Base-by-base conservation (phyloP, 192 early-diverging fungal genomes). In the Pilobolus umbonatus region DNA sequence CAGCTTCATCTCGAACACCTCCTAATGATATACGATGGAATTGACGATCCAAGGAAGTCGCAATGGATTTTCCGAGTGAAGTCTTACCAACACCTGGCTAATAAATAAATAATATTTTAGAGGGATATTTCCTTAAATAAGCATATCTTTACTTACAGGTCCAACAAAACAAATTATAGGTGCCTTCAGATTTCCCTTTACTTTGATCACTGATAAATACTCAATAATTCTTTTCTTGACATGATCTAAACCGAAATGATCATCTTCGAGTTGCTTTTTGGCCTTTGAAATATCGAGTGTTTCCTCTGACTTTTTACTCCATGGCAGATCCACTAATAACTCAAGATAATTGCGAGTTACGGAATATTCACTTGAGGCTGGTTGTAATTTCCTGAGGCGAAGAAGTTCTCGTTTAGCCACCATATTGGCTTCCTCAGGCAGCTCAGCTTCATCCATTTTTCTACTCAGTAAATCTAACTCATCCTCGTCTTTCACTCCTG, bases 1-100 rank as follows among this genome's bases (percentile, higher is more conserved):
- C 92, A 11, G 92, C 88, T 69, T 90, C 92, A 67, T 94, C 92
- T 39, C 87, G 74, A 1, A 94, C 83, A 26, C 92, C 92, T 14
- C 92, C 92, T 8, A 94, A 66, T 0, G 86, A 82, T 19, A 94
- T 86, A 19, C 92, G 79, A 64, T 91, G 81, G 67, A 94, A 94
- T 59, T 89, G 80, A 7, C 92, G 73, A 2, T 80, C 79, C 49
- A 94, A 68, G 1, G 92, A 83, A 24, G 66, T 74, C 0, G 90
- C 92, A 59, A 94, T 88, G 2, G 84, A 87, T 61, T 85, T 82
- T 19, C 90, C 92, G 3, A 94, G 64, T 42, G 83, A 86, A 1
- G 92, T 94, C 70, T 94, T 94, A 10, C 92, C 92, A 5, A 91
- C 88, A 35, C 76, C 69, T 48, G 61, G 58, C 46, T 66, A 55